Conservation (phyloP, 1,284 basidiomycete species). For the Cutaneotrichosporon spelunceum region DNA sequence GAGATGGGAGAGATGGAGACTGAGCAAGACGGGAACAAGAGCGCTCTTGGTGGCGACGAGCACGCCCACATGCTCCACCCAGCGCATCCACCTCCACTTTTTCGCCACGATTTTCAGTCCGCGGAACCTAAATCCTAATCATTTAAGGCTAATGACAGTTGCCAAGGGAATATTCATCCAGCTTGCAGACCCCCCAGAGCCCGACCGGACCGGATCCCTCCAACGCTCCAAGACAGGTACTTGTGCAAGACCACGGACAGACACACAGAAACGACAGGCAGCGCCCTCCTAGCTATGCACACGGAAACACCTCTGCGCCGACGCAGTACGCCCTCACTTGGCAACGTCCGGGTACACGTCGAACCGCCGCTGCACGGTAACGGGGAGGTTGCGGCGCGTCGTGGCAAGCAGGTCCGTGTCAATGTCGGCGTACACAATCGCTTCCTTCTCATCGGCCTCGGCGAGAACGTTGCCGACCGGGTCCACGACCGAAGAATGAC, state of each 20-base stretch:
- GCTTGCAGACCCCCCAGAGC: too few relatives aligned
- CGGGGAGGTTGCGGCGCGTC: constrained; percentile 76
- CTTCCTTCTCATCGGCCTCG: constrained; percentile 75
- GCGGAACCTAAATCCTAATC: background rate
- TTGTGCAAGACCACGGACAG: background rate
- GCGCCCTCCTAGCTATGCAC: constrained; percentile 1
- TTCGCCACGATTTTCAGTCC: background rate
- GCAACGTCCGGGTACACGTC: constrained; percentile 81
- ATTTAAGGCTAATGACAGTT: too few relatives aligned
- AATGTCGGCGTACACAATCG: constrained; percentile 75
- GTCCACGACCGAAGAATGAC: constrained; percentile 83
- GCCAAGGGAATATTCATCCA: too few relatives aligned
- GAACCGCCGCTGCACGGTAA: constrained; percentile 82
- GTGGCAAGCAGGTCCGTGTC: constrained; percentile 68
- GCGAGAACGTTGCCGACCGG: constrained; percentile 78
- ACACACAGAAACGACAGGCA: background rate
- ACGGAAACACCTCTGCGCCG: background rate
- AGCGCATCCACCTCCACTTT: background rate
- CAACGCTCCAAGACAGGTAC: background rate
- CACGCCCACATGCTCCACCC: background rate
- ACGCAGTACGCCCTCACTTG: constrained; percentile 6
- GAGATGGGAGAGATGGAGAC: background rate
- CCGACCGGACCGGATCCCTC: too few relatives aligned
- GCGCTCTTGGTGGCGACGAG: background rate
- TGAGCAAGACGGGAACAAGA: background rate